These are phyloP conservation scores for Eurotiales sp. DNA, from an alignment of 2,329 filamentous ascomycete species.

Conservation along the genomic window DNA sequence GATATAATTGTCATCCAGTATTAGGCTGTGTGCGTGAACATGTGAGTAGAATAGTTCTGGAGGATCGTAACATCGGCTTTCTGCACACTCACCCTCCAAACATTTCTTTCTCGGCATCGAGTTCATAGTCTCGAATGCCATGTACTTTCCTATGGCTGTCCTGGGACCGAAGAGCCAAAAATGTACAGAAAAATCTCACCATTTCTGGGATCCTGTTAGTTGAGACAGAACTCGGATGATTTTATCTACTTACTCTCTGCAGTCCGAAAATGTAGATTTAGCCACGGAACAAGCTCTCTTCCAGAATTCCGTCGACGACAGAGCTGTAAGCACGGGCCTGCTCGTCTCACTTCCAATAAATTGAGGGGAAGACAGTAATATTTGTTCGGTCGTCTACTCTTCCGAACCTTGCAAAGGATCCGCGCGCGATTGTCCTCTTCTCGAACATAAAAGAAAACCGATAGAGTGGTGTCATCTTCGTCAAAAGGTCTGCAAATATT, in stretches of 20 bases:
- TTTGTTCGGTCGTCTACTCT: constrained; percentile 36
- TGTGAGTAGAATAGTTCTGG: constrained; percentile 16
- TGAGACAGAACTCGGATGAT: background rate
- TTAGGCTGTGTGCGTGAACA: constrained; percentile 37
- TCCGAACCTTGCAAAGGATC: constrained; percentile 50
- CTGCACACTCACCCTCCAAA: constrained; percentile 47
- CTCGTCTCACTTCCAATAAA: constrained; percentile 36
- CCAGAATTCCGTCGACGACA: constrained; percentile 35
- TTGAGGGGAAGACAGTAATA: constrained; percentile 52
- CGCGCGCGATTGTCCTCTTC: constrained; percentile 50
- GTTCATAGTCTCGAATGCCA: constrained; percentile 47
- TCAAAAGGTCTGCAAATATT: constrained; percentile 36
- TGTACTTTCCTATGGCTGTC: constrained; percentile 42
- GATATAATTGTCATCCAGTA: constrained; percentile 49
- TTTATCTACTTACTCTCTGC: constrained; percentile 47
- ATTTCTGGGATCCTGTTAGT: constrained; percentile 38
- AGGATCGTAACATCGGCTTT: background rate
- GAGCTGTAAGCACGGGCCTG: constrained; percentile 37
- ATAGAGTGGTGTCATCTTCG: constrained; percentile 40
- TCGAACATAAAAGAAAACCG: constrained; percentile 50
- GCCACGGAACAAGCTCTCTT: constrained; percentile 48
- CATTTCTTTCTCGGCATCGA: constrained; percentile 45
- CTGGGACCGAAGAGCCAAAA: constrained; percentile 56
- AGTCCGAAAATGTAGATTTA: constrained; percentile 51
- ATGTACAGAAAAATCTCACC: constrained; percentile 55